Conservation (phyloP, 441 rosid genomes). For the Sinapis alba region DNA sequence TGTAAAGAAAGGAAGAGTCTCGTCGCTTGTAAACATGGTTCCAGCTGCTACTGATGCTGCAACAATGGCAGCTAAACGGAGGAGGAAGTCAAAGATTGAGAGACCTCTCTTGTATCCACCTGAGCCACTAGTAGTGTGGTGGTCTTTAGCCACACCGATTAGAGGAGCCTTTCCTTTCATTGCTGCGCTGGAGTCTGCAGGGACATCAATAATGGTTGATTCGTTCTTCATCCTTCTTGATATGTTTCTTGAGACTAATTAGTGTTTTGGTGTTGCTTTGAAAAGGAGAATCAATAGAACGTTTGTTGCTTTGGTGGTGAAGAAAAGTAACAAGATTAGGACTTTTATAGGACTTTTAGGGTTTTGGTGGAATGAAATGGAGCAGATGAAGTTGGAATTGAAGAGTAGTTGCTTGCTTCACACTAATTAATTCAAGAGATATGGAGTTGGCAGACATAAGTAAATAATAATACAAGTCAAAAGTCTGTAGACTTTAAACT, state of each 20-base stretch:
- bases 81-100: conserved; percentile 66
- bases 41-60: conserved; percentile 63
- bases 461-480: conserved; percentile 11
- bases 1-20: conserved; percentile 82
- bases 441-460: conserved; percentile 30
- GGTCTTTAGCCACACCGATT: conserved; percentile 37
- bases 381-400: conserved; percentile 33
- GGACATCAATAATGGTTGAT: conserved; percentile 52
- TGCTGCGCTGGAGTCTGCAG: conserved; percentile 54
- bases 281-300: not conserved
- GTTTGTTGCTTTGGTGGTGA: conserved; percentile 34
- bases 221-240: conserved; percentile 43
- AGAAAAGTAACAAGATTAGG: not conserved
- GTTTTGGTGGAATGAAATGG: conserved; percentile 30
- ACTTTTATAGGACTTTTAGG: conserved; percentile 36
- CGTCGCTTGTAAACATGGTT: conserved; percentile 77
- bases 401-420: conserved; percentile 55
- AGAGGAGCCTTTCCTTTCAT: conserved; percentile 65
- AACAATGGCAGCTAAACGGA: conserved; percentile 66
- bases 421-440: conserved; percentile 1
- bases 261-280: conserved; percentile 8
- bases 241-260: conserved; percentile 38
- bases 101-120: conserved; percentile 58
- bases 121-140: conserved; percentile 32
- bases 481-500: not conserved